phyloP scores from a whole-genome alignment of 768 basidiomycete genomes.

The Lenzites betulinus region DNA sequence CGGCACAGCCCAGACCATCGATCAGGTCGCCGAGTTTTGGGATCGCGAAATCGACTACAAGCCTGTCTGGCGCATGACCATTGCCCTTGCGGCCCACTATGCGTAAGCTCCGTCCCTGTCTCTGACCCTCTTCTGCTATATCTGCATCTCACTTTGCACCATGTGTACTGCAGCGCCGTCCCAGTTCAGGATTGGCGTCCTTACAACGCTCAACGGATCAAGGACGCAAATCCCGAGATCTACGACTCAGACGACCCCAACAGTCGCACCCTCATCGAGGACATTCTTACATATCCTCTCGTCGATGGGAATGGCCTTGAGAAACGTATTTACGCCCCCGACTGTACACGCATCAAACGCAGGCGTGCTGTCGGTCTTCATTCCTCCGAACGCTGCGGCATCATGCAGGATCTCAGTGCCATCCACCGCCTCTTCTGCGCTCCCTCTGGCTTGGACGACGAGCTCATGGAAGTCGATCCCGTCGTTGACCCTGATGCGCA shows the following conservation, averaged over 20 bases:
- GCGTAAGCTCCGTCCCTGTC: neutral
- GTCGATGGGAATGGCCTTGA: too few species aligned
- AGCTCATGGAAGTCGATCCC: too few species aligned
- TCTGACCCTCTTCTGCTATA: neutral
- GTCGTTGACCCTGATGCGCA: neutral
- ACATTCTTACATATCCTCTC: too few species aligned
- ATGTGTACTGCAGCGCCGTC: too few species aligned
- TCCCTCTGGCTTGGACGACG: neutral
- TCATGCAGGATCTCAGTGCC: too few species aligned
- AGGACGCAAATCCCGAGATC: too few species aligned
- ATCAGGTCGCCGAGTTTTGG: neutral
- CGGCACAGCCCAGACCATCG: neutral
- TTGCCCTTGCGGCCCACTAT: neutral
- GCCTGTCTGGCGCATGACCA: neutral
- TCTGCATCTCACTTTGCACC: too few species aligned
- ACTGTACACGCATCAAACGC: neutral
- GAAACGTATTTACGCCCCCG: too few species aligned
- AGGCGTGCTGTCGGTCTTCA: neutral
- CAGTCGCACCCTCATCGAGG: too few species aligned
- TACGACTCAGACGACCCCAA: too few species aligned
- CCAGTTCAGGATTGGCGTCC: neutral
- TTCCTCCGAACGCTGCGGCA: too few species aligned
- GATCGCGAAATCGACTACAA: neutral
- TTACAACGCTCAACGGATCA: too few species aligned
- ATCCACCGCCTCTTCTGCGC: neutral